A percentile compares a stretch with the other conserved stretches of the same genome.
Conservation (phyloP, 2,329 filamentous ascomycete species). For the Penicillium thymicola region DNA sequence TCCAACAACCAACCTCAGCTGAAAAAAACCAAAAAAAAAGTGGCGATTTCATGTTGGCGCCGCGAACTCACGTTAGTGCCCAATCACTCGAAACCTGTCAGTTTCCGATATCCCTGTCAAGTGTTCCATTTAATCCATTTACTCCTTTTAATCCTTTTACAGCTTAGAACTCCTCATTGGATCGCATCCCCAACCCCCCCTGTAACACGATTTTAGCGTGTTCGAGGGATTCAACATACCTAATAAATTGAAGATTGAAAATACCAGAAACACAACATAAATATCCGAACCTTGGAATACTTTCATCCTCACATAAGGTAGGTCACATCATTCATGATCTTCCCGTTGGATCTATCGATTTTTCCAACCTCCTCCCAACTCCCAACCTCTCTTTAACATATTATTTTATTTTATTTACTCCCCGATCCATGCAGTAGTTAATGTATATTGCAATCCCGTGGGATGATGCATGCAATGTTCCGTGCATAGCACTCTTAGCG, state of each 20-base stretch:
- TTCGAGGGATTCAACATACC: constrained; percentile 14
- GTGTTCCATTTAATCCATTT: neutral
- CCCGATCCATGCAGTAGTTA: constrained; percentile 3
- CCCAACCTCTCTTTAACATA: too few relatives aligned
- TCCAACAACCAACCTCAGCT: neutral
- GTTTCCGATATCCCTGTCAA: constrained; percentile 10
- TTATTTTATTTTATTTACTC: neutral
- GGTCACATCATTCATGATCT: constrained; percentile 9
- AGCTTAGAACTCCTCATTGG: neutral
- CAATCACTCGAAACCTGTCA: constrained; percentile 11
- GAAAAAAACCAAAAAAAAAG: neutral
- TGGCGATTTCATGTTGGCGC: constrained; percentile 15
- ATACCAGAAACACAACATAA: neutral
- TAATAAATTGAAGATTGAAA: neutral
- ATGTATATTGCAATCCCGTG: neutral
- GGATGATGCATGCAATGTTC: constrained; percentile 18
- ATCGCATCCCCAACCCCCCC: constrained; percentile 19
- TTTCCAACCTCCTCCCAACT: constrained; percentile 7
- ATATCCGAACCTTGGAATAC: constrained; percentile 9
- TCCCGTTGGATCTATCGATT: constrained; percentile 12
- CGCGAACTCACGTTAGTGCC: constrained; percentile 3
- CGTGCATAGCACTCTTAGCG: constrained; percentile 3
- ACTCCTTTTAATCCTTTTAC: neutral
- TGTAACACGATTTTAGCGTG: constrained; percentile 19
- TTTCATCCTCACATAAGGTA: constrained; percentile 21